phyloP scores from a whole-genome alignment of 1,284 basidiomycete genomes.

The Schizophyllum commune region DNA sequence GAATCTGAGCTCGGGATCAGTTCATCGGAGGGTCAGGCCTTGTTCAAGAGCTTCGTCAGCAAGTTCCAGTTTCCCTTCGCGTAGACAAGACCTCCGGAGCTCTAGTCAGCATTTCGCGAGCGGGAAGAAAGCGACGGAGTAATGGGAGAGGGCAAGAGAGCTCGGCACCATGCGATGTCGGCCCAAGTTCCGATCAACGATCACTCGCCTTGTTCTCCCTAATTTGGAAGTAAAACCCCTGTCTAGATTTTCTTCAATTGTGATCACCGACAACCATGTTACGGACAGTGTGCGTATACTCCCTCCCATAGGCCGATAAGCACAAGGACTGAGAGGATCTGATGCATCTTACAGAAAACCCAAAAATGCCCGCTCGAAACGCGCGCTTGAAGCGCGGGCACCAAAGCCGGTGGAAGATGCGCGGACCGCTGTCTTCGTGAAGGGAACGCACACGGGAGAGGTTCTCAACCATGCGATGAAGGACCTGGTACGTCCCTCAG shows the following conservation, averaged over 20 bases:
- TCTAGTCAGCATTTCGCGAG: too few relatives aligned
- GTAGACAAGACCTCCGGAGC: too few relatives aligned
- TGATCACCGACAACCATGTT: conserved; percentile 10
- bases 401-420: conserved; percentile 88
- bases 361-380: conserved; percentile 95
- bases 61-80: too few relatives aligned
- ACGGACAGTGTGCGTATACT: conserved; percentile 15
- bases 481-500: conserved; percentile 63
- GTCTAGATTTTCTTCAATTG: not conserved
- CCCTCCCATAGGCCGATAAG: not conserved
- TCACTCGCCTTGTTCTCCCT: too few relatives aligned
- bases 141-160: too few relatives aligned
- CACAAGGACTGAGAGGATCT: not conserved
- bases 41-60: too few relatives aligned
- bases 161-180: not conserved
- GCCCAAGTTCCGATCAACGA: not conserved
- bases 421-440: conserved; percentile 82
- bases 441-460: conserved; percentile 82
- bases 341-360: conserved; percentile 64
- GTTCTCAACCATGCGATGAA: conserved; percentile 77
- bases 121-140: too few relatives aligned
- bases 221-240: not conserved
- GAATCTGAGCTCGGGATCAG: too few relatives aligned
- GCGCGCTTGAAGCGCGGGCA: conserved; percentile 81
- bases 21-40: too few relatives aligned